Evolutionary conservation across 345 rosid species (phyloP).

Genomic region (Ceriops decandra): DNA sequence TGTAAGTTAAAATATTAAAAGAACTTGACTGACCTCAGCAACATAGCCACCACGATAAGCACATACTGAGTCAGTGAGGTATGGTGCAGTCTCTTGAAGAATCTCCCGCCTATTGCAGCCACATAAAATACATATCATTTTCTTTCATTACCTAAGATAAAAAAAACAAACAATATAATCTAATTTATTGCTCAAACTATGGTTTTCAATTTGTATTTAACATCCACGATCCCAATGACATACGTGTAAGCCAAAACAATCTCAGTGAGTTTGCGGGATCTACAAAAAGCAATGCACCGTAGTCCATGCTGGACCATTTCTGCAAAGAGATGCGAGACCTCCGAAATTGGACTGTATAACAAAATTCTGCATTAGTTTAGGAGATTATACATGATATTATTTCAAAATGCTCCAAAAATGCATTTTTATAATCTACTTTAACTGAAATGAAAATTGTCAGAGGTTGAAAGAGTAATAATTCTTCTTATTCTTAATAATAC

Average conservation of each 20-base stretch:
- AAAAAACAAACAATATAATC: background rate
- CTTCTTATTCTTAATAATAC: too few species aligned
- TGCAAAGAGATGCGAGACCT: conserved; percentile 71
- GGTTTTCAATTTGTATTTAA: conserved; percentile 4
- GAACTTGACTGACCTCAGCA: conserved; percentile 53
- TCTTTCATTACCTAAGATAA: conserved; percentile 10
- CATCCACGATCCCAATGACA: conserved; percentile 25
- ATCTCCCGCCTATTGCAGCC: conserved; percentile 61
- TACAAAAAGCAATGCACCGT: conserved; percentile 90
- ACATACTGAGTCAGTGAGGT: conserved; percentile 59
- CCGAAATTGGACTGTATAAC: conserved; percentile 66
- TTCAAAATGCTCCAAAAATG: too few species aligned
- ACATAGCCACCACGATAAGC: conserved; percentile 91
- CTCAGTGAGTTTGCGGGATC: conserved; percentile 89
- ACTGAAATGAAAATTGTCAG: background rate
- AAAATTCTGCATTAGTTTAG: conserved; percentile 2
- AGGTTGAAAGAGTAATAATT: too few species aligned
- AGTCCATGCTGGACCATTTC: conserved; percentile 98
- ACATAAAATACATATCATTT: conserved; percentile 13
- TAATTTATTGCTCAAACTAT: background rate
- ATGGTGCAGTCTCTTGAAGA: conserved; percentile 69
- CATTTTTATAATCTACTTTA: background rate
- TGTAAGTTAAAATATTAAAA: background rate
- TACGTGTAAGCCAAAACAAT: conserved; percentile 84
- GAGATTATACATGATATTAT: too few species aligned